Base-by-base conservation (phyloP, 2,329 filamentous ascomycete species). In the Paracamarosporium sp. region DNA sequence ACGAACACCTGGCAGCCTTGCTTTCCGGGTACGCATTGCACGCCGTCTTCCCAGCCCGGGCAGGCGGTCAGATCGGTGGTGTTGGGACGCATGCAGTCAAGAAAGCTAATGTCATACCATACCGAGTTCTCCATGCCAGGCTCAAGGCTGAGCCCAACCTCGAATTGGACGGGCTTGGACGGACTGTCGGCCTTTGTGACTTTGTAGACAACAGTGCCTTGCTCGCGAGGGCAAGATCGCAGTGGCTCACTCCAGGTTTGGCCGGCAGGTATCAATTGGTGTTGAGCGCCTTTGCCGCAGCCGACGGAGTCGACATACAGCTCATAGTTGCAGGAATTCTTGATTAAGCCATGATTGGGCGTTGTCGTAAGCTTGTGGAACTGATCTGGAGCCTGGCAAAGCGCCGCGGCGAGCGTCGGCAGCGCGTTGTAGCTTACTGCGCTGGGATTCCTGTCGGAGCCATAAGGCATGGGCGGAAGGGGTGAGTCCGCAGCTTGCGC, bases 301-400 rank as follows among this genome's bases (percentile, higher is more conserved):
- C 64, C 64, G 1, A 60, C 50, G 0, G 65, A 69, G 3, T 46
- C 55, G 2, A 68, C 30, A n/a, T 60, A 67, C 28, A 69, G 48
- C 0, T 60, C 48, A 7, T 67, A 66, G 5, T 50, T 40, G 45
- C 67, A 68, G 0, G 65, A 69, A 46, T 68, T 69, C 20, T 57
- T 50, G 22, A 69, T 54, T 4, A 54, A 55, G 9, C 60, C 64
- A 9, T 52, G 30, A 33, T 60, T 50, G 1, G 64, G 17, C 4
- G 55, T 12, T 1, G 52, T 36, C 3, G 40, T 27, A 1, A 68
- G 43, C 1, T 53, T 0, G 2, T 58, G 47, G 56, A 62, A 68
- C 2, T 43, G 25, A 17, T 24, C 9, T 0, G 63, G 53, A 12
- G 51, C 13, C 0, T 45, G 28, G 17, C 30, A 50, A 20, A 46